Percentiles rank a stretch among this genome's conserved stretches.
Conservation (phyloP, 2,329 filamentous ascomycete genomes). For the Epichloe brachyelytri region DNA sequence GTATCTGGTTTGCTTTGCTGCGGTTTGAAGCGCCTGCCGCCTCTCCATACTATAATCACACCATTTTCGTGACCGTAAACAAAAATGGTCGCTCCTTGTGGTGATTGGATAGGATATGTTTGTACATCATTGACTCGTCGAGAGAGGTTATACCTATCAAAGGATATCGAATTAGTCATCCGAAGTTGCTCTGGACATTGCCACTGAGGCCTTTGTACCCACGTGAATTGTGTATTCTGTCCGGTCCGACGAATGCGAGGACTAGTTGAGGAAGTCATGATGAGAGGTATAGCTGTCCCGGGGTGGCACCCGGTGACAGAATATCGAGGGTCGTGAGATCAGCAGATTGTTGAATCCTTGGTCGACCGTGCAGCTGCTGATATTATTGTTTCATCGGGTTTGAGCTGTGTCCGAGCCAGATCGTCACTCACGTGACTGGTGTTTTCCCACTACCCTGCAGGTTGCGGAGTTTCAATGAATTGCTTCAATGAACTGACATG, state of each 20-base stretch:
- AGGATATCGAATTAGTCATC: background rate
- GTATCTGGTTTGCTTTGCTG: slow-evolving; percentile 19
- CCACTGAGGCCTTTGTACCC: slow-evolving; percentile 9
- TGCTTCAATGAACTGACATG: background rate
- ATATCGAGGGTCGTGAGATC: background rate
- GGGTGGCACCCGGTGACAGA: slow-evolving; percentile 6
- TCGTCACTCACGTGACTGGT: background rate
- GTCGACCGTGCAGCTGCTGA: background rate
- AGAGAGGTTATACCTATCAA: slow-evolving; percentile 44
- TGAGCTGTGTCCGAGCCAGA: background rate
- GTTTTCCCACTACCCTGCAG: background rate
- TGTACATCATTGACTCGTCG: slow-evolving; percentile 47
- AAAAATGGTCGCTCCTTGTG: slow-evolving; percentile 50
- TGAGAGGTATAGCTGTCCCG: slow-evolving; percentile 2
- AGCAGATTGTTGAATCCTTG: background rate
- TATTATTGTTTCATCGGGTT: background rate
- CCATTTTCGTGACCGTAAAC: slow-evolving; percentile 53
- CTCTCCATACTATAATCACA: slow-evolving; percentile 48
- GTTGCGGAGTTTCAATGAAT: background rate
- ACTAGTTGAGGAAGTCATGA: slow-evolving; percentile 20
- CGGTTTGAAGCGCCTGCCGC: slow-evolving; percentile 45
- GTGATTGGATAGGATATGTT: slow-evolving; percentile 46
- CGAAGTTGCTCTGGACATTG: no score
- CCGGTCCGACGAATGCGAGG: slow-evolving; percentile 33
- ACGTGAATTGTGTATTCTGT: slow-evolving; percentile 38